Evolutionary conservation across 495 filamentous ascomycete species (phyloP), one percentile per base, ranked within the genome.

Genomic region (Aspergillus heteromorphus): DNA sequence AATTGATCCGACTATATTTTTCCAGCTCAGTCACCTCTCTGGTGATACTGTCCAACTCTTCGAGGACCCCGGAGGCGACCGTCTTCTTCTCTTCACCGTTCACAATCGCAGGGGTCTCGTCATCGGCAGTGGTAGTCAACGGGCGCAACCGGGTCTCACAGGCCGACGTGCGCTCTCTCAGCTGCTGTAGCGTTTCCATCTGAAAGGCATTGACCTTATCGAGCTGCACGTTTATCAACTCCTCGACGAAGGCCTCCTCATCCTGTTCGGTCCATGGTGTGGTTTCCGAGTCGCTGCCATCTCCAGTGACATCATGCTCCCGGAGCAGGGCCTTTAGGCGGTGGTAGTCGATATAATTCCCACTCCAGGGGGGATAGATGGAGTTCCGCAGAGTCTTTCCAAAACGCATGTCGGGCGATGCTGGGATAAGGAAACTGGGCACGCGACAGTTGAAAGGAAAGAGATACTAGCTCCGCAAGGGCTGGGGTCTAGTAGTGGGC

Each of bases 201-300:
- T 97, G 93, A 72, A 97, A 98, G 38, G 81, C 74, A 64, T 92
- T 86, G 57, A 97, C 93, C 74, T 97, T 97, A 61, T 97, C 92
- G 63, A 98, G 77, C 73, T 98, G 90, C 5, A 86, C 83, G 68
- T 96, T 98, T 63, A 96, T 79, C 49, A 97, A 73, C 77, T 97
- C 93, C 63, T 96, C 91, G 60, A 95, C 92, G 70, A 98, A 98
- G 10, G 77, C 78, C 55, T 86, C 86, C 75, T 97, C 93, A 71
- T 98, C 93, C n/a, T 91, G 84, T 55, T 96, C 91, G 30, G 95
- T 97, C 93, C 93, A 98, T 31, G 74, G 65, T 40, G 72, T 62
- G 31, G 73, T 68, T 6, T 82, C 80, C 6, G 74, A 74, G 48
- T 79, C 74, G 51, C 73, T 72, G 72, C 74, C 61, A 53, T 77